phyloP scores from a whole-genome alignment of 768 basidiomycete genomes.

The Kwoniella dejecticola region DNA sequence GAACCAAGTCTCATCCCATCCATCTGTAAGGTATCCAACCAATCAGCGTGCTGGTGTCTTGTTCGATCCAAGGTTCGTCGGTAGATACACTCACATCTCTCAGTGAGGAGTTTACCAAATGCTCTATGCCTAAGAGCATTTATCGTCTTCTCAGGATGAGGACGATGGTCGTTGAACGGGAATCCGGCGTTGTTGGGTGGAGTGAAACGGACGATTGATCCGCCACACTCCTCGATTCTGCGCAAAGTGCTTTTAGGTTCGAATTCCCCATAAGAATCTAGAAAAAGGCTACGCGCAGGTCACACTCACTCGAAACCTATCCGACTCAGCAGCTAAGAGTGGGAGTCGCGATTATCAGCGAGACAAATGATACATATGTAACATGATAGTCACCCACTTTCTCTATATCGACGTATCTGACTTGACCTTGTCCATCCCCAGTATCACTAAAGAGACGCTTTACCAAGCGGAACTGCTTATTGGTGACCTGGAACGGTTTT shows the following conservation, averaged over 20 bases:
- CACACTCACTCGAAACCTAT: neutral
- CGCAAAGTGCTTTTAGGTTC: neutral
- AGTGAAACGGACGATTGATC: slow-evolving; percentile 2
- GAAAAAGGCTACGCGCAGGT: neutral
- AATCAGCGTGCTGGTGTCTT: too few relatives aligned
- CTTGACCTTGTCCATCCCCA: slow-evolving; percentile 6
- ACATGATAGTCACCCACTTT: neutral
- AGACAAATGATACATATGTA: neutral
- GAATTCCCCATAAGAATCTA: neutral
- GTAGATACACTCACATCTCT: slow-evolving; percentile 2
- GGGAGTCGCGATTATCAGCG: too few relatives aligned
- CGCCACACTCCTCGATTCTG: slow-evolving; percentile 5
- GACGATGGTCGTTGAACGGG: slow-evolving; percentile 11
- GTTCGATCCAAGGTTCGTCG: neutral
- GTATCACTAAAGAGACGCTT: neutral
- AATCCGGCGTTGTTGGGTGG: slow-evolving; percentile 6
- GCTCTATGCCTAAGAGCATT: neutral
- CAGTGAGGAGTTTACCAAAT: neutral
- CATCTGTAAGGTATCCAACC: too few relatives aligned
- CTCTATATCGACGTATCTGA: slow-evolving; percentile 3
- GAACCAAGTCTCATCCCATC: neutral
- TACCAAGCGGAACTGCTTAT: slow-evolving; percentile 5
- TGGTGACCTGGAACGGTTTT: neutral
- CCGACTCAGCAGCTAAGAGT: slow-evolving; percentile 5
- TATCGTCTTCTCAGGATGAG: neutral